phyloP scores from a whole-genome alignment of 1,139 yeast species.

The Saccharomyces hybrid region DNA sequence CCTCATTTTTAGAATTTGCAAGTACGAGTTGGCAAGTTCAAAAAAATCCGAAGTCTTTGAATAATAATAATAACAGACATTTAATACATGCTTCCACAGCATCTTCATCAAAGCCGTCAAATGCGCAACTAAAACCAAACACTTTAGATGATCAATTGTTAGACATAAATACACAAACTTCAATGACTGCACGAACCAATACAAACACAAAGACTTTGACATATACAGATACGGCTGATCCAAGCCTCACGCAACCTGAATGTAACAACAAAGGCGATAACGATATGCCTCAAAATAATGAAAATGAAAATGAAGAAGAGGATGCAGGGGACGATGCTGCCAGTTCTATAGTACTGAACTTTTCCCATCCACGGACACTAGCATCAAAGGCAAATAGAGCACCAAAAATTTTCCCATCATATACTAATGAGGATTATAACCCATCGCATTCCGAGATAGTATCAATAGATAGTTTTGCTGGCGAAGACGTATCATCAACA shows the following conservation, averaged over 20 bases:
- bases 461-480: slow-evolving; percentile 15
- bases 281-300: background rate
- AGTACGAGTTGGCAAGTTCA: slow-evolving; percentile 3
- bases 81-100: background rate
- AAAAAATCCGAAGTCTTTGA: background rate
- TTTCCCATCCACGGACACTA: slow-evolving; percentile 10
- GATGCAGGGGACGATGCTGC: slow-evolving; percentile 12
- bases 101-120: background rate
- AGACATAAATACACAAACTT: background rate
- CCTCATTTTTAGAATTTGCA: slow-evolving; percentile 19
- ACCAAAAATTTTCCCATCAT: slow-evolving; percentile 2
- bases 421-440: slow-evolving; percentile 8
- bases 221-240: background rate
- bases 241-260: background rate
- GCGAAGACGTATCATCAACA: background rate
- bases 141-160: background rate
- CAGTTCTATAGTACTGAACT: slow-evolving; percentile 22
- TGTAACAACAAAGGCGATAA: slow-evolving; percentile 4
- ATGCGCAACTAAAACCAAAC: background rate
- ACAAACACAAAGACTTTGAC: background rate
- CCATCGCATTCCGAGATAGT: slow-evolving; percentile 18
- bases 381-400: background rate
- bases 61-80: background rate
- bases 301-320: slow-evolving; percentile 2
- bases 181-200: background rate